Base-by-base conservation (phyloP, 148 eudicot genomes). In the Cornus florida region DNA sequence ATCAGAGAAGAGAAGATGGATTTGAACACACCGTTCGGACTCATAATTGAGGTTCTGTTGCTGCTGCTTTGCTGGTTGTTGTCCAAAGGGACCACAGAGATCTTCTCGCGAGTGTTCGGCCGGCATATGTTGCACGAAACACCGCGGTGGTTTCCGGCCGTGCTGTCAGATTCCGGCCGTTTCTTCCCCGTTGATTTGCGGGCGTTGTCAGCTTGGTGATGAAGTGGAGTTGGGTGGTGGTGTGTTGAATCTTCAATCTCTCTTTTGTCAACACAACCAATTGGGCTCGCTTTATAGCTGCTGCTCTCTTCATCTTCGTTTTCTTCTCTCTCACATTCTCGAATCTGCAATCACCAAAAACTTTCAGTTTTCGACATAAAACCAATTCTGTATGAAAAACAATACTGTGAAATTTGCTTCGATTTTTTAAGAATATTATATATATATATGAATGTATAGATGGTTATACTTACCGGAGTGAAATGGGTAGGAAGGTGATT, bases 51-150 rank as follows among this genome's bases (percentile, higher is more conserved):
- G 56, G 56, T 31, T 76, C 80, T 74, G 8, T 60, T 69, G 43
- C 8, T 69, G 43, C 8, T 24, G 24, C 82, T 77, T 43, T 43
- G 48, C 7, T 43, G 7, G 48, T 78, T 80, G 78, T 70, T 78
- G 59, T 90, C 93, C 16, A 92, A 78, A 0, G 97, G 96, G 2
- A 90, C 91, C 5, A 92, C 88, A 0, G 90, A 84, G 77, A 83
- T 77, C 69, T 90, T 88, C 20, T 93, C 97, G 1, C 95, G 88
- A 66, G 78, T 80, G 76, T 82, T 91, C 7, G 99, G 99, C 10
- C 97, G 88, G 82, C 99, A 96, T 80, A 89, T 90, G 88, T 87
- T 86, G 91, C 94, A 96, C 33, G 90, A 89, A 13, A 93, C 87
- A 3, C 74, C 82, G 1, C 75, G 67, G 73, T 72, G 74, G 32